phyloP scores from a whole-genome alignment of 768 basidiomycete genomes.

The Strobilomyces dryophilus region DNA sequence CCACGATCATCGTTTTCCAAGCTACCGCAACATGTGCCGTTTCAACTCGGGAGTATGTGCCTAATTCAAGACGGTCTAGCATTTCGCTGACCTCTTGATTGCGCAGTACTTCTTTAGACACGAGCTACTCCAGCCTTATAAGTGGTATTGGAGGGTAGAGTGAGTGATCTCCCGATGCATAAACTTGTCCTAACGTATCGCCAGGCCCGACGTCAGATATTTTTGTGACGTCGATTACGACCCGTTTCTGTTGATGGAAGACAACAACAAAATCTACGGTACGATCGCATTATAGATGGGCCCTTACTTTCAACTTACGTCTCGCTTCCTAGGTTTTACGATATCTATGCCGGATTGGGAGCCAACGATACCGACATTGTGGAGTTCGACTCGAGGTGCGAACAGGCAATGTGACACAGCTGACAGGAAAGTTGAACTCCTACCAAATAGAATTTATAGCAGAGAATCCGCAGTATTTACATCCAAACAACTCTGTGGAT shows the following conservation, averaged over 20 bases:
- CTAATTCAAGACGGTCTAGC: neutral
- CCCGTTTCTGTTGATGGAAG: slow-evolving; percentile 56
- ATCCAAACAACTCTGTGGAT: slow-evolving; percentile 53
- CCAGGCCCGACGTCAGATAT: slow-evolving; percentile 47
- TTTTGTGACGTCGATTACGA: slow-evolving; percentile 50
- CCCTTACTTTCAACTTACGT: neutral
- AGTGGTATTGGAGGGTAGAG: slow-evolving; percentile 65
- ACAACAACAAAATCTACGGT: slow-evolving; percentile 50
- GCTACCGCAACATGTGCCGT: slow-evolving; percentile 78
- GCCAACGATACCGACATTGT: slow-evolving; percentile 60
- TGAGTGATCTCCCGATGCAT: slow-evolving; percentile 21
- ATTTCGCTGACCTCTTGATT: slow-evolving; percentile 5
- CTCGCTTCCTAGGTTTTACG: slow-evolving; percentile 44
- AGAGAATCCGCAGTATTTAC: slow-evolving; percentile 51
- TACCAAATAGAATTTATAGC: slow-evolving; percentile 49
- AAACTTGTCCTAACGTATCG: neutral
- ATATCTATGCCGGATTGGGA: slow-evolving; percentile 62
- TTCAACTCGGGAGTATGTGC: slow-evolving; percentile 62
- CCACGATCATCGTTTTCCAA: slow-evolving; percentile 9
- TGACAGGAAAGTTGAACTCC: slow-evolving; percentile 33
- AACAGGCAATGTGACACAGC: slow-evolving; percentile 27
- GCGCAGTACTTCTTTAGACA: slow-evolving; percentile 53
- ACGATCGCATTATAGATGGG: neutral
- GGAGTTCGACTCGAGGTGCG: slow-evolving; percentile 53
- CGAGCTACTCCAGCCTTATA: slow-evolving; percentile 46